phyloP scores from a whole-genome alignment of 1,284 basidiomycete species.

The Fomitopsis schrenkii region DNA sequence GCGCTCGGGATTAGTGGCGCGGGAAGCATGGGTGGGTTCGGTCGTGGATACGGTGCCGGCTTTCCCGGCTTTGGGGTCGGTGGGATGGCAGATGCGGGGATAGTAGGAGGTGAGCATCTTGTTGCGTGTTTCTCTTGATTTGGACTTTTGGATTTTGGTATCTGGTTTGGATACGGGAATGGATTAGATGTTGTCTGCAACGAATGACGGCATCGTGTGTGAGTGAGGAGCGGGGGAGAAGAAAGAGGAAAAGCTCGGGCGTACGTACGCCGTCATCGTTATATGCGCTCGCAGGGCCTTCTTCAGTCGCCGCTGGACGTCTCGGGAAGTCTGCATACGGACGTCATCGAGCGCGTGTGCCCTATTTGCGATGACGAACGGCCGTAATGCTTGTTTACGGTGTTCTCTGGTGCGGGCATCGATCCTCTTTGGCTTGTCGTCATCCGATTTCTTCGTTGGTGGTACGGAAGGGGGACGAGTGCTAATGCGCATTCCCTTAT shows the following conservation, averaged over 20 bases:
- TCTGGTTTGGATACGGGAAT: background rate
- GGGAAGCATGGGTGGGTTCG: background rate
- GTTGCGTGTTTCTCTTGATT: background rate
- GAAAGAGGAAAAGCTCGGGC: background rate
- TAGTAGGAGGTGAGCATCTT: slow-evolving; percentile 22
- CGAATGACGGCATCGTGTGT: background rate
- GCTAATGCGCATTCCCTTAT: background rate
- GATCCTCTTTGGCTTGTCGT: background rate
- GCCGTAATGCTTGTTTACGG: background rate
- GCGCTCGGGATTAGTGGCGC: background rate
- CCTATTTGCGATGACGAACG: background rate
- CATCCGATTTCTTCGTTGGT: background rate
- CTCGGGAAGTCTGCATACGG: background rate
- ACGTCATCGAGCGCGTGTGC: background rate
- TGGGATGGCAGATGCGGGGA: slow-evolving; percentile 17
- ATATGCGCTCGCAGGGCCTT: background rate
- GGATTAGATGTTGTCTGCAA: background rate
- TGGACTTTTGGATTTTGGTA: background rate
- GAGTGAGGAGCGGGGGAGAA: background rate
- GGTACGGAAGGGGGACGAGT: background rate
- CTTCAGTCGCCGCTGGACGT: background rate
- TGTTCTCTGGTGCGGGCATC: background rate
- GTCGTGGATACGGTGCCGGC: slow-evolving; percentile 9
- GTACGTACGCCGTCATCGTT: background rate
- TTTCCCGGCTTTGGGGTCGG: slow-evolving; percentile 23